phyloP scores from a whole-genome alignment of 2,329 filamentous ascomycete genomes.

The Monilinia laxa region DNA sequence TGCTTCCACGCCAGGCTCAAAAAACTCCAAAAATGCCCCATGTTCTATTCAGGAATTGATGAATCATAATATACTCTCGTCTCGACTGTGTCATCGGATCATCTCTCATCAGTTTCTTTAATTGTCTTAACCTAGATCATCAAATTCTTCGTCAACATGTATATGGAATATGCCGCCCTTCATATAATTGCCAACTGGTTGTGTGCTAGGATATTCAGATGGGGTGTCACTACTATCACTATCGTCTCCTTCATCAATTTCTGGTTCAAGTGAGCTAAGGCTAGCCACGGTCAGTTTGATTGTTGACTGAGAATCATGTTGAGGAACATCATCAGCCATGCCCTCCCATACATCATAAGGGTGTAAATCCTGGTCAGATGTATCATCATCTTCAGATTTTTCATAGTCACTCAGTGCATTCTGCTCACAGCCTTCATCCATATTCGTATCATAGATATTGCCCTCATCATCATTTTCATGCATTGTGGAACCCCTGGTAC shows the following conservation, averaged over 20 bases:
- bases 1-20: slow-evolving; percentile 4
- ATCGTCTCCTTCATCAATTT: slow-evolving; percentile 16
- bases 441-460: slow-evolving; percentile 33
- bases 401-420: slow-evolving; percentile 32
- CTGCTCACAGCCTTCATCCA: slow-evolving; percentile 34
- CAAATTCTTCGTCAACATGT: slow-evolving; percentile 26
- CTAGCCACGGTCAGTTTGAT: slow-evolving; percentile 2
- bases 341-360: slow-evolving; percentile 26
- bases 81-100: slow-evolving; percentile 1
- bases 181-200: slow-evolving; percentile 3
- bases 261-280: neutral
- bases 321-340: slow-evolving; percentile 20
- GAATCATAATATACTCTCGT: neutral
- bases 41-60: neutral
- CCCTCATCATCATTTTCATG: slow-evolving; percentile 28
- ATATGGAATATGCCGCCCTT: slow-evolving; percentile 9
- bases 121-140: slow-evolving; percentile 11
- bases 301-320: neutral
- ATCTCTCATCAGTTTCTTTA: neutral
- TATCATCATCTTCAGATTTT: slow-evolving; percentile 1
- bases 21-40: slow-evolving; percentile 4
- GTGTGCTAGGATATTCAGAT: slow-evolving; percentile 25
- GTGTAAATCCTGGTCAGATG: slow-evolving; percentile 2
- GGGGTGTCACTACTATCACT: slow-evolving; percentile 22
- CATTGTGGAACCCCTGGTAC: slow-evolving; percentile 25